phyloP scores from a whole-genome alignment of 23 red algal species.

The Gracilariopsis chorda region DNA sequence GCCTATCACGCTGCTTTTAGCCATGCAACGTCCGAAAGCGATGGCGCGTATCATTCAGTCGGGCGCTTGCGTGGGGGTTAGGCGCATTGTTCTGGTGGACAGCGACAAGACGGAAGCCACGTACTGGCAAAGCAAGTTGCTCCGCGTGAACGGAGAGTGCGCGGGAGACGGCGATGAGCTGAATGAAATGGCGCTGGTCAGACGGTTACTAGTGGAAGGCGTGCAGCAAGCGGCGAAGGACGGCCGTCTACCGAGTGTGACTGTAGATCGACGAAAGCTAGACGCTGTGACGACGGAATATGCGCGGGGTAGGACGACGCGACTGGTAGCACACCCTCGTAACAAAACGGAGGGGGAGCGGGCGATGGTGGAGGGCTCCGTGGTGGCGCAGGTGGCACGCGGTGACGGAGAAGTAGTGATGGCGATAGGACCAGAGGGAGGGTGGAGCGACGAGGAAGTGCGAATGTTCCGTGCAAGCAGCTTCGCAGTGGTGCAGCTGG shows the following conservation, averaged over 20 bases:
- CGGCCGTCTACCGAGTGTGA: constrained; percentile 29
- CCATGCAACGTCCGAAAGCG: constrained; percentile 71
- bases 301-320: not conserved
- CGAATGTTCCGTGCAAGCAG: not conserved
- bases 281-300: not conserved
- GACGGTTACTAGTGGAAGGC: constrained; percentile 45
- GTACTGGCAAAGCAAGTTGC: constrained; percentile 63
- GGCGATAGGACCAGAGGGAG: constrained; percentile 74
- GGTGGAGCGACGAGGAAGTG: constrained; percentile 71
- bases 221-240: constrained; percentile 61
- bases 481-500: constrained; percentile 38
- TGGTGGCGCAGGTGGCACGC: constrained; percentile 28
- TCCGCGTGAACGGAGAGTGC: not conserved
- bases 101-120: constrained; percentile 61
- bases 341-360: not conserved
- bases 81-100: constrained; percentile 29
- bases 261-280: constrained; percentile 23
- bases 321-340: constrained; percentile 59
- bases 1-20: constrained; percentile 52
- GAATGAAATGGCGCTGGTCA: not conserved
- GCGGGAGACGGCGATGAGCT: not conserved
- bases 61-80: constrained; percentile 55
- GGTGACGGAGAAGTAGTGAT: constrained; percentile 48
- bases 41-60: constrained; percentile 38
- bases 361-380: not conserved